These are phyloP conservation scores for Adansonia gregorii DNA, from an alignment of 441 rosid species.

Conservation along the genomic window DNA sequence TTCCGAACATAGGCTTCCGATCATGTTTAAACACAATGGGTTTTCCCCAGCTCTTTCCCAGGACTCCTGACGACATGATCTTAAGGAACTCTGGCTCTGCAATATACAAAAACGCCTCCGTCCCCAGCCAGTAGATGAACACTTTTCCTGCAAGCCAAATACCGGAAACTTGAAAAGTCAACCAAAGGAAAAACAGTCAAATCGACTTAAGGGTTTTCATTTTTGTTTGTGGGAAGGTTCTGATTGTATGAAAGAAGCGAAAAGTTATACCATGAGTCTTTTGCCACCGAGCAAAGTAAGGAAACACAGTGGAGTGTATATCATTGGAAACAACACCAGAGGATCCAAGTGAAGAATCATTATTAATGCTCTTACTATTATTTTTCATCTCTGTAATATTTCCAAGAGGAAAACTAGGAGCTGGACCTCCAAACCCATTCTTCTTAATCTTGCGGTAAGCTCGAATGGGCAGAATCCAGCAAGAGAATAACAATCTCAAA, in stretches of 20 bases:
- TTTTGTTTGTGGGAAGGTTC: background rate
- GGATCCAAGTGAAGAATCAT: slow-evolving; percentile 30
- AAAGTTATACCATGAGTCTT: slow-evolving; percentile 53
- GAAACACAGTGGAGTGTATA: slow-evolving; percentile 78
- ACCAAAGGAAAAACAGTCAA: background rate
- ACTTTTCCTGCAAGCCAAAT: slow-evolving; percentile 64
- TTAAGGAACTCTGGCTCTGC: slow-evolving; percentile 94
- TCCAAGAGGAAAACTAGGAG: slow-evolving; percentile 78
- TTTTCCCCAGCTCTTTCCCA: slow-evolving; percentile 97
- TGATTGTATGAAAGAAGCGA: too few relatives aligned
- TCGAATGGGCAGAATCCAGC: slow-evolving; percentile 64
- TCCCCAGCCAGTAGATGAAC: slow-evolving; percentile 92
- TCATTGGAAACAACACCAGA: slow-evolving; percentile 57
- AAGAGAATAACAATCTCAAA: slow-evolving; percentile 48
- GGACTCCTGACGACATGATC: slow-evolving; percentile 66
- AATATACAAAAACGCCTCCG: slow-evolving; percentile 86
- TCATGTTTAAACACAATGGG: slow-evolving; percentile 82
- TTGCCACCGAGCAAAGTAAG: slow-evolving; percentile 85
- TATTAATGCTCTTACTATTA: slow-evolving; percentile 17
- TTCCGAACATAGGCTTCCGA: slow-evolving; percentile 92
- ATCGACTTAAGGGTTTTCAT: background rate
- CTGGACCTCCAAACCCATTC: slow-evolving; percentile 77
- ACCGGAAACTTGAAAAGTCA: too few relatives aligned
- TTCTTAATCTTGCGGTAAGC: slow-evolving; percentile 57
- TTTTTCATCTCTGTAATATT: slow-evolving; percentile 65